A percentile compares a stretch with the other conserved stretches of the same genome.
phyloP scores from a whole-genome alignment of 441 rosid genomes.

The Corymbia calophylla region DNA sequence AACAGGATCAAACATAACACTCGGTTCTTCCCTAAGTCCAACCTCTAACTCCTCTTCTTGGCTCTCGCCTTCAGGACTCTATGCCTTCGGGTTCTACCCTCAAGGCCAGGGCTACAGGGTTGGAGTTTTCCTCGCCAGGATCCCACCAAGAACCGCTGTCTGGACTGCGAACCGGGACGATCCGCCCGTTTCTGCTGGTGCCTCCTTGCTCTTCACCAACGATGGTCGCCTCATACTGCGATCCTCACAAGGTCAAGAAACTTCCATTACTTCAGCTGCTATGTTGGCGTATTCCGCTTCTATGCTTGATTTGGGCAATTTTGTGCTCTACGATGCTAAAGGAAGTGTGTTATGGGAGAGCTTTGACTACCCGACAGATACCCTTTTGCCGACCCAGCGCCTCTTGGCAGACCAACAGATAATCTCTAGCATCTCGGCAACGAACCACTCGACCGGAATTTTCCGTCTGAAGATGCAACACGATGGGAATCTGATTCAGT shows the following conservation, averaged over 20 bases:
- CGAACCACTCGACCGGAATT: slow-evolving; percentile 4
- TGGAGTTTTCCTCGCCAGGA: slow-evolving; percentile 18
- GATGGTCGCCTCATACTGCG: not conserved
- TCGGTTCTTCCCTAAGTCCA: slow-evolving; percentile 14
- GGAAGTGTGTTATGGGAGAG: slow-evolving; percentile 14
- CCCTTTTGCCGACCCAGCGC: slow-evolving; percentile 9
- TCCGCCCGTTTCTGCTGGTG: slow-evolving; percentile 10
- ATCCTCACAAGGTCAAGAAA: not conserved
- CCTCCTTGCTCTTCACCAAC: slow-evolving; percentile 1
- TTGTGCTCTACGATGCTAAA: slow-evolving; percentile 1
- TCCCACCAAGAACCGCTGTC: not conserved
- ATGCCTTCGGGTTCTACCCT: slow-evolving; percentile 25
- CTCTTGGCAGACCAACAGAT: not conserved
- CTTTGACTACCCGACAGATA: slow-evolving; percentile 16
- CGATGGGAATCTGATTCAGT: slow-evolving; percentile 20
- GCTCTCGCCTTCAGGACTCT: slow-evolving; percentile 29
- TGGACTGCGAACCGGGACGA: slow-evolving; percentile 23
- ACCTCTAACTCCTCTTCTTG: slow-evolving; percentile 9
- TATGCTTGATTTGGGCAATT: slow-evolving; percentile 25
- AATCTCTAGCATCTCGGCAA: not conserved
- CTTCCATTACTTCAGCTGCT: not conserved
- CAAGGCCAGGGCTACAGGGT: slow-evolving; percentile 8
- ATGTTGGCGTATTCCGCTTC: slow-evolving; percentile 8
- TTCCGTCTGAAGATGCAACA: slow-evolving; percentile 16
- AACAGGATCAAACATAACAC: not conserved